Evolutionary conservation across 805 yeast species (phyloP), one percentile per base, ranked within the genome.

Genomic region (Suhomyces sp.): DNA sequence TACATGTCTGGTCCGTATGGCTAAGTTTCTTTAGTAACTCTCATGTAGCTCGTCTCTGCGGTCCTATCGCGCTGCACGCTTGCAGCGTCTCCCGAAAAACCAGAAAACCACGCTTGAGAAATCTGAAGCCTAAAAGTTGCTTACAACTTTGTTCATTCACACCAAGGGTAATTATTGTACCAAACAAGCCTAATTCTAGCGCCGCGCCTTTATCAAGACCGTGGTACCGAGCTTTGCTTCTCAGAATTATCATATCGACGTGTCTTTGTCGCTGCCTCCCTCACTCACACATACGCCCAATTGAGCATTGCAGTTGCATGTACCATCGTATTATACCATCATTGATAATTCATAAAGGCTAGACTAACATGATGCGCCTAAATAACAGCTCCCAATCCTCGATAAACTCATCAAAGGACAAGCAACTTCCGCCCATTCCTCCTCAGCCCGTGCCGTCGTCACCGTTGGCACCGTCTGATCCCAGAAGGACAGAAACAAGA

Each of bases 361-460:
- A 33, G 36, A n/a, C 17, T 33, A 33, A 6, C 17, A 62, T 62
- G 64, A 56, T 55, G 58, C 58, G 50, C 22, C 50, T 56, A 36
- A 55, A 55, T 49, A 61, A 64, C 52, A 55, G 51, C 49, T 60
- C 68, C 27, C 59, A 54, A 57, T 51, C 61, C 13, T 65, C 69
- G 6, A 48, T 64, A 27, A 62, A 61, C 12, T 63, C 67, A 29
- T 49, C 42, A 46, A 61, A 63, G 51, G 75, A 70, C 36, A 74
- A 73, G 53, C 66, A 70, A 10, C 61, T 74, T 38, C 78, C 78
- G 22, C 76, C 77, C 15, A 66, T 72, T 13, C 47, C 62, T 12
- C 57, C 78, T 6, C 48, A 61, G 17, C 56, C 56, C n/a, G 38
- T 53, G 10, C 45, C 52, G 42, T 48, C 54, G 36, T 55, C 47